These are phyloP conservation scores for Coniosporium tulheliwenetii DNA, from an alignment of 2,329 filamentous ascomycete genomes.

Conservation along the genomic window DNA sequence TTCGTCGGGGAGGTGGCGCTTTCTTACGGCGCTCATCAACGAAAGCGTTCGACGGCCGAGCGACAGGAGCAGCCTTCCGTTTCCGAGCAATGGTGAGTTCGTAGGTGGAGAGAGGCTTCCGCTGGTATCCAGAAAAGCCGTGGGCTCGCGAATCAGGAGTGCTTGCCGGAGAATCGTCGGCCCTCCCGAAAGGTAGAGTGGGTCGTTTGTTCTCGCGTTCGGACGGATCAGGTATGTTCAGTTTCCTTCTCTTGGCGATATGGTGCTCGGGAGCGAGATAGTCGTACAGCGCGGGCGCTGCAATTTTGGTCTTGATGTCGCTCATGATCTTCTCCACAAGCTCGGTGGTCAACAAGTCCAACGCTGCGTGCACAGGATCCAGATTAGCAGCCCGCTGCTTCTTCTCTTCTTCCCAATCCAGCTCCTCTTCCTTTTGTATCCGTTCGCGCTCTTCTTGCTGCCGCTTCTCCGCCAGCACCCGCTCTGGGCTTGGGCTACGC, in stretches of 20 bases:
- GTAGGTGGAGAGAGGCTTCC: conserved; percentile 26
- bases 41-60: conserved; percentile 27
- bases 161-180: conserved; percentile 46
- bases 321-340: conserved; percentile 74
- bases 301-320: conserved; percentile 78
- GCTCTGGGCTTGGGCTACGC: conserved; percentile 35
- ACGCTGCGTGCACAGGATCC: conserved; percentile 76
- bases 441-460: conserved; percentile 52
- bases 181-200: conserved; percentile 25
- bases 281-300: conserved; percentile 62
- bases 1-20: conserved; percentile 38
- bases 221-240: conserved; percentile 57
- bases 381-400: conserved; percentile 72
- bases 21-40: conserved; percentile 43
- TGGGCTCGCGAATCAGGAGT: conserved; percentile 40
- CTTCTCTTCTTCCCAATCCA: conserved; percentile 82
- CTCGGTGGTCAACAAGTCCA: conserved; percentile 64
- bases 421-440: conserved; percentile 55
- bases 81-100: conserved; percentile 25
- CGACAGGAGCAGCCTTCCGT: conserved; percentile 10
- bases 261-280: conserved; percentile 75
- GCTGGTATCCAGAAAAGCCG: conserved; percentile 23
- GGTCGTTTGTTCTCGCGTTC: conserved; percentile 40
- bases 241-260: conserved; percentile 57
- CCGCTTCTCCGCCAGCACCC: conserved; percentile 30